Percentiles rank a stretch among this genome's conserved stretches.
Conservation (phyloP, 345 rosid genomes). For the Noccaea caerulescens region DNA sequence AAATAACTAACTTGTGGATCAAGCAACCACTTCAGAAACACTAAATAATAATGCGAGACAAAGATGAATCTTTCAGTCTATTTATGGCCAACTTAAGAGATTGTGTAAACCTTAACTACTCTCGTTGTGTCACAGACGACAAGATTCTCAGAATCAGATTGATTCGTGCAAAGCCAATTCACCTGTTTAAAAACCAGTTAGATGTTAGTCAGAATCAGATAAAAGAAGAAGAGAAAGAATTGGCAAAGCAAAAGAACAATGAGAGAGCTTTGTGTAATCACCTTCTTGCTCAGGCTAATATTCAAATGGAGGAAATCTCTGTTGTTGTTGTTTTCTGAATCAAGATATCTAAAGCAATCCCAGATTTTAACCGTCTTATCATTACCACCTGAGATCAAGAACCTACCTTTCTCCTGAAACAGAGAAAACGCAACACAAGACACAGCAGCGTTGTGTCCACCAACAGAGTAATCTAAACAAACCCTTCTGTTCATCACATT, state of each 20-base stretch:
- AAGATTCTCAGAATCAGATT: slow-evolving; percentile 76
- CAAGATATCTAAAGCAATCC: slow-evolving; percentile 62
- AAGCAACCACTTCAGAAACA: slow-evolving; percentile 15
- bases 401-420: slow-evolving; percentile 77
- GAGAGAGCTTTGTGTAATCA: slow-evolving; percentile 18
- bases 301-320: slow-evolving; percentile 54
- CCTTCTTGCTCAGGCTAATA: slow-evolving; percentile 71
- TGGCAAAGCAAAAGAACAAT: slow-evolving; percentile 10
- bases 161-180: slow-evolving; percentile 93
- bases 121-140: slow-evolving; percentile 88
- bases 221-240: neutral
- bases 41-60: neutral
- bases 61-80: neutral
- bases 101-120: slow-evolving; percentile 76
- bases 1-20: slow-evolving; percentile 19
- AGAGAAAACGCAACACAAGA: slow-evolving; percentile 77
- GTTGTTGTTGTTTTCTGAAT: slow-evolving; percentile 44
- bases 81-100: slow-evolving; percentile 40
- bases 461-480: slow-evolving; percentile 76
- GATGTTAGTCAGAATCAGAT: neutral
- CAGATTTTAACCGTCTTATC: slow-evolving; percentile 83
- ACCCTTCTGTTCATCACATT: slow-evolving; percentile 50
- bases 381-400: slow-evolving; percentile 82
- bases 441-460: slow-evolving; percentile 87
- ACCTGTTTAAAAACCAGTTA: slow-evolving; percentile 53